Evolutionary conservation across 352 stramenopile genomes (phyloP).

Genomic region (Pythium folliculosum): DNA sequence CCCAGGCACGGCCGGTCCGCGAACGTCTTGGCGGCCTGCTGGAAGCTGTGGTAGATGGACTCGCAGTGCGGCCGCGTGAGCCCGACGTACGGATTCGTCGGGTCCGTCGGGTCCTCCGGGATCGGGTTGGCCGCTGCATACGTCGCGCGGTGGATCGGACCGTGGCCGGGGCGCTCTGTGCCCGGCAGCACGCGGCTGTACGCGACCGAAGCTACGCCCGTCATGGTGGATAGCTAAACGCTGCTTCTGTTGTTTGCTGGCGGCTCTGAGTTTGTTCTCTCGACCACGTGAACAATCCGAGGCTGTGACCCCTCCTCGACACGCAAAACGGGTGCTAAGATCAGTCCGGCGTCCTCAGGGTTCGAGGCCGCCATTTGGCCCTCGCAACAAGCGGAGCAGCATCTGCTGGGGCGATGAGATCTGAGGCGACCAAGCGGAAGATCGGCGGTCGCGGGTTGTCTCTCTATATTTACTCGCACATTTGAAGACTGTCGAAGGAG

Average conservation of each 20-base stretch:
- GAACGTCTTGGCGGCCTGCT: constrained; percentile 31
- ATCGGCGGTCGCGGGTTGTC: background rate
- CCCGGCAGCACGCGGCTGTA: constrained; percentile 50
- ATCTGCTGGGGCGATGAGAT: background rate
- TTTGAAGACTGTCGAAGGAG: too few species aligned
- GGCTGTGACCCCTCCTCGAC: background rate
- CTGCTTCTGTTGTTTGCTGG: background rate
- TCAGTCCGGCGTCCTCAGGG: constrained; percentile 1
- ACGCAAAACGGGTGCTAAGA: background rate
- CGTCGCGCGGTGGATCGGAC: constrained; percentile 48
- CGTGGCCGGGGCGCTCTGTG: constrained; percentile 43
- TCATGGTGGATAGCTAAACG: constrained; percentile 25
- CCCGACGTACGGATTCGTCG: constrained; percentile 38
- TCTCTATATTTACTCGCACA: constrained; percentile 2
- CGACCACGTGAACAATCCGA: background rate
- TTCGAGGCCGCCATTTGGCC: background rate
- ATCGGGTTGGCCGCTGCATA: constrained; percentile 31
- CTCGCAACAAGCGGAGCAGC: background rate
- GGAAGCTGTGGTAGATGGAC: constrained; percentile 57
- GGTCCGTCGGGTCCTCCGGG: constrained; percentile 35
- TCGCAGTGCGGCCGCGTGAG: constrained; percentile 40
- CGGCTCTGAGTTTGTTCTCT: background rate
- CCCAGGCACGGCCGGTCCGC: constrained; percentile 43
- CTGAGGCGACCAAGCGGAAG: constrained; percentile 1
- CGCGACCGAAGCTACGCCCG: constrained; percentile 33